Evolutionary conservation across 148 eudicot species (phyloP), one percentile per base, ranked within the genome.

Genomic region (Vaccinium macrocarpon): DNA sequence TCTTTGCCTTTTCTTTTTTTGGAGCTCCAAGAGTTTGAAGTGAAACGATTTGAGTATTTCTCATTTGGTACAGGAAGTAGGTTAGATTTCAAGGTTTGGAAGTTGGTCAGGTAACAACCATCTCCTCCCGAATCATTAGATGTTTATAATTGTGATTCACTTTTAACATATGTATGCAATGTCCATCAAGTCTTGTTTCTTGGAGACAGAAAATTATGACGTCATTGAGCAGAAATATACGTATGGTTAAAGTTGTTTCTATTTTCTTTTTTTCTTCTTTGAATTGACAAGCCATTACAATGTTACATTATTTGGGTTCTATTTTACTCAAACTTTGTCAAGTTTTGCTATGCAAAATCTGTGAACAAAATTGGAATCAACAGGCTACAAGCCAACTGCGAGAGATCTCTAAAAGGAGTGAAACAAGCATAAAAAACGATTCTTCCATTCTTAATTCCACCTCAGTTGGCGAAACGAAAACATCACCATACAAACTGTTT

Each of bases 71-170:
- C 38, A 9, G 11, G 49, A 49, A 79, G 53, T 59, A 80, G 29
- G 42, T 59, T 42, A 12, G 72, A 42, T 61, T 21, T 80, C 32
- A 59, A 42, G 18, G 32, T 59, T 61, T 59, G 71, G 68, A 59
- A 80, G 51, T 59, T 80, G 71, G 82, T 80, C 72, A 61, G 82
- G 82, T 80, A 79, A 59, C 42, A 59, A 59, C 52, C 35, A 38
- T 80, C 72, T 10, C 72, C 13, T 80, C 82, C 52, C 11, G 42
- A 61, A 61, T 35, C n/a, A 57, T 78, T 57, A 25, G 19, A 23
- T 53, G 19, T 80, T 51, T 59, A 80, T 38, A 80, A 18, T 80
- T 23, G 52, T 18, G 32, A n/a, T 52, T 21, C 61, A 6, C 48
- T 52, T 1, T 68, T 38, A 42, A 38, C 19, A 61, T 38, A 3